These are phyloP conservation scores for Xerocomellus dryophilus DNA, from an alignment of 768 basidiomycete genomes.

Conservation along the genomic window DNA sequence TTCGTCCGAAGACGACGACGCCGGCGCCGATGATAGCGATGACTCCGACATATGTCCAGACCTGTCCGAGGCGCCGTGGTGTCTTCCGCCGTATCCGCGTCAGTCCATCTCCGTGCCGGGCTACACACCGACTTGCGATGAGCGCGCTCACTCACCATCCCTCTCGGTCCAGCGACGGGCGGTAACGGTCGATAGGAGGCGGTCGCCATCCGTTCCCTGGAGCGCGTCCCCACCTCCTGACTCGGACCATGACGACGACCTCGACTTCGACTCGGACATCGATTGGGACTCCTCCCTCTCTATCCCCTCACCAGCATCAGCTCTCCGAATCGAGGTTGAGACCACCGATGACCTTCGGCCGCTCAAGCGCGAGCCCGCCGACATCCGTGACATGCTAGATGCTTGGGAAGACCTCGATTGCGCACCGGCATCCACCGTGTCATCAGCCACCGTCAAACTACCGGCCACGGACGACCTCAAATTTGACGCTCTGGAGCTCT, in stretches of 20 bases:
- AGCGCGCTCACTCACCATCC: slow-evolving; percentile 33
- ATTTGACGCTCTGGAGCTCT: slow-evolving; percentile 41
- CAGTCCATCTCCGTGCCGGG: slow-evolving; percentile 55
- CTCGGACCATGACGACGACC: slow-evolving; percentile 46
- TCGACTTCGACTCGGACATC: slow-evolving; percentile 55
- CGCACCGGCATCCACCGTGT: slow-evolving; percentile 23
- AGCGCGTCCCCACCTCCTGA: slow-evolving; percentile 73
- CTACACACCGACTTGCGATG: slow-evolving; percentile 46
- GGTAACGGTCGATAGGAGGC: slow-evolving; percentile 35
- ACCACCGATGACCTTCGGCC: slow-evolving; percentile 28
- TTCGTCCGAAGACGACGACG: slow-evolving; percentile 39
- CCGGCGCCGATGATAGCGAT: slow-evolving; percentile 20
- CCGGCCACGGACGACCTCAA: slow-evolving; percentile 38
- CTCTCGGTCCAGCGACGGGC: slow-evolving; percentile 25
- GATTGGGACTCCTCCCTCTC: slow-evolving; percentile 49
- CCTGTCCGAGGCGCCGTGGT: slow-evolving; percentile 42
- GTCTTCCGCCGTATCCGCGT: slow-evolving; percentile 54
- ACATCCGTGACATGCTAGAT: slow-evolving; percentile 63
- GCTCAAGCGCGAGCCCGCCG: slow-evolving; percentile 58
- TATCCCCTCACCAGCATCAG: slow-evolving; percentile 21
- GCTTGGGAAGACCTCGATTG: slow-evolving; percentile 67
- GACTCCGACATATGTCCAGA: slow-evolving; percentile 20
- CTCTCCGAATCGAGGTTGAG: slow-evolving; percentile 20
- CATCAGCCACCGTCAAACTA: slow-evolving; percentile 30
- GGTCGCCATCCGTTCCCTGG: slow-evolving; percentile 57